These are phyloP conservation scores for Cercospora beticola DNA, from an alignment of 2,329 filamentous ascomycete genomes.

Conservation along the genomic window DNA sequence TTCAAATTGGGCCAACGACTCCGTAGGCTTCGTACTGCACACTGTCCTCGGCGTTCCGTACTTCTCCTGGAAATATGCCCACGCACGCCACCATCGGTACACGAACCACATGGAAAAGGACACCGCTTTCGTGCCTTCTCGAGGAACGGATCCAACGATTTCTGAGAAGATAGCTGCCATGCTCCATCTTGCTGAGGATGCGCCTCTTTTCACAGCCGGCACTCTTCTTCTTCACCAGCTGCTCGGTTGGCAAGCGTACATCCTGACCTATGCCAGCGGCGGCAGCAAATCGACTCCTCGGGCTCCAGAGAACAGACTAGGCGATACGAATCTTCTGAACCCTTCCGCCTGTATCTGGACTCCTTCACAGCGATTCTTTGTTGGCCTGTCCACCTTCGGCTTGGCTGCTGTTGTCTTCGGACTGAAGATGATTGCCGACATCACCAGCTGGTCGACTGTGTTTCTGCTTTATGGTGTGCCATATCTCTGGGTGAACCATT, in stretches of 20 bases:
- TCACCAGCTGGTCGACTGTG: conserved; percentile 7
- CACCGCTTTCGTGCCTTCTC: conserved; percentile 41
- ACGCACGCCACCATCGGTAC: conserved; percentile 68
- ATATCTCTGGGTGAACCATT: conserved; percentile 70
- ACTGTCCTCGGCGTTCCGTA: conserved; percentile 66
- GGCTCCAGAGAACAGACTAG: conserved; percentile 4
- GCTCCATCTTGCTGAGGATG: conserved; percentile 32
- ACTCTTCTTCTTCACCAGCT: conserved; percentile 31
- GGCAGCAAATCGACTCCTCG: conserved; percentile 16
- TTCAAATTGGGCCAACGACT: conserved; percentile 58
- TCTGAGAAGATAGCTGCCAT: conserved; percentile 10
- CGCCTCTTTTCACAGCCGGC: conserved; percentile 27
- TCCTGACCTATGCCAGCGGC: conserved; percentile 30
- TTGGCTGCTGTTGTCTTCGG: conserved; percentile 52
- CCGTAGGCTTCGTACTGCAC: conserved; percentile 65
- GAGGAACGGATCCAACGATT: conserved; percentile 10
- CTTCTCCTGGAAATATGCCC: conserved; percentile 71
- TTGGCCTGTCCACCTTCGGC: conserved; percentile 62
- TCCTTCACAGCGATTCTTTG: conserved; percentile 45
- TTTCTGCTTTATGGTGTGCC: conserved; percentile 53
- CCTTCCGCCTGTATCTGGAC: conserved; percentile 59
- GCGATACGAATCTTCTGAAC: conserved; percentile 51
- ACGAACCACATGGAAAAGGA: conserved; percentile 44
- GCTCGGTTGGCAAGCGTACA: conserved; percentile 34
- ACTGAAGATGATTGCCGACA: conserved; percentile 49